phyloP scores from a whole-genome alignment of 352 stramenopile genomes.

The Phytophthora tubulina region DNA sequence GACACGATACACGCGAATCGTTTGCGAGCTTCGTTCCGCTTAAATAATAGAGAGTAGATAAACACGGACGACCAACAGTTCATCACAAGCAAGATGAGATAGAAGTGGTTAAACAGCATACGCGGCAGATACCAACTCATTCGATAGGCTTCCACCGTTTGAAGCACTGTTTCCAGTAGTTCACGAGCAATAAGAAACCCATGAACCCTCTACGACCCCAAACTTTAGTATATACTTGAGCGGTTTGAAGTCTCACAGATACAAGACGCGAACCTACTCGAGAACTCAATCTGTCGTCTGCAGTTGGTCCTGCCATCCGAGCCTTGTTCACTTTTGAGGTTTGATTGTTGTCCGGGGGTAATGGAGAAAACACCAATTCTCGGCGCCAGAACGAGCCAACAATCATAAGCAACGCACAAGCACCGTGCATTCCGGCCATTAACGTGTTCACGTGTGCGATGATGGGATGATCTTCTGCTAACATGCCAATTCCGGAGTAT shows the following conservation, averaged over 20 bases:
- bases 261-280: background rate
- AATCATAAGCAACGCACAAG: background rate
- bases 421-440: background rate
- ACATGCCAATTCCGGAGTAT: constrained; percentile 3
- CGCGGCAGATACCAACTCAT: constrained; percentile 43
- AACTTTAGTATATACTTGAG: constrained; percentile 15
- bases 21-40: constrained; percentile 19
- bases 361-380: background rate
- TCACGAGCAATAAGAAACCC: constrained; percentile 33
- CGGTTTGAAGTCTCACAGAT: constrained; percentile 1
- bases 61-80: constrained; percentile 44
- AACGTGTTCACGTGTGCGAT: constrained; percentile 2
- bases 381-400: background rate
- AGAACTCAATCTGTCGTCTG: background rate
- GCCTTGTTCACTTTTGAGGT: background rate
- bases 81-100: constrained; percentile 30
- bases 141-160: constrained; percentile 46
- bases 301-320: background rate
- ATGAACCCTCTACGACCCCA: constrained; percentile 23
- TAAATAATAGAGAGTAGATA: constrained; percentile 28
- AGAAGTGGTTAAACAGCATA: constrained; percentile 37
- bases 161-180: constrained; percentile 38
- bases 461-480: background rate
- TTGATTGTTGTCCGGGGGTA: background rate
- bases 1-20: constrained; percentile 44